These are phyloP conservation scores for Tanacetum coccineum DNA, from an alignment of 129 eudicot genomes.

Conservation along the genomic window DNA sequence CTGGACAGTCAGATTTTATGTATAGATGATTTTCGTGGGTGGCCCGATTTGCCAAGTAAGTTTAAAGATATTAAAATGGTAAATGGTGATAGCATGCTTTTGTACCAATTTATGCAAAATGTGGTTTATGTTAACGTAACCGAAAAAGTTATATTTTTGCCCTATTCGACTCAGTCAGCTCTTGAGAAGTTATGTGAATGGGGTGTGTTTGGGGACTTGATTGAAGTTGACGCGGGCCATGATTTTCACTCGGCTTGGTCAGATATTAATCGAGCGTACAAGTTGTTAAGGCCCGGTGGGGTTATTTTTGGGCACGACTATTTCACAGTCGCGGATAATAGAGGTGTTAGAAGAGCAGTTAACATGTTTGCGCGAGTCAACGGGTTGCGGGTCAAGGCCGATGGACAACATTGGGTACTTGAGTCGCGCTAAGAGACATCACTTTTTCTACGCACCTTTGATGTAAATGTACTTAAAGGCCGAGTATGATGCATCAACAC, in stretches of 20 bases:
- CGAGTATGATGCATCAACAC: slow-evolving; percentile 6
- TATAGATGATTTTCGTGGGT: slow-evolving; percentile 79
- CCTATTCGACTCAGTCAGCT: slow-evolving; percentile 59
- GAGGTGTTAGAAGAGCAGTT: slow-evolving; percentile 67
- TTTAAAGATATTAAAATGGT: slow-evolving; percentile 35
- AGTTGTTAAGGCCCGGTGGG: slow-evolving; percentile 67
- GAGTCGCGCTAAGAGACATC: slow-evolving; percentile 19
- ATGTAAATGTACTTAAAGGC: slow-evolving; percentile 22
- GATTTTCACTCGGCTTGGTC: slow-evolving; percentile 95
- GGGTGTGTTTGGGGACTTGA: slow-evolving; percentile 70
- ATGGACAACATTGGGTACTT: slow-evolving; percentile 78
- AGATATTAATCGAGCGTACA: slow-evolving; percentile 65
- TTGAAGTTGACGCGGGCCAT: slow-evolving; percentile 75
- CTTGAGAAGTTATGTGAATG: slow-evolving; percentile 62
- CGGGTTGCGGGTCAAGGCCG: slow-evolving; percentile 45
- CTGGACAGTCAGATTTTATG: slow-evolving; percentile 61
- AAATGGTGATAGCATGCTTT: slow-evolving; percentile 58
- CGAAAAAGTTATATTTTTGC: slow-evolving; percentile 40
- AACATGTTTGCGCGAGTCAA: slow-evolving; percentile 63
- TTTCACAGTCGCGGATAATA: slow-evolving; percentile 46
- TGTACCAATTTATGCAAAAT: slow-evolving; percentile 81
- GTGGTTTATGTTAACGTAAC: slow-evolving; percentile 46
- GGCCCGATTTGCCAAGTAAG: slow-evolving; percentile 56
- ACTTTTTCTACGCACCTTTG: neutral
- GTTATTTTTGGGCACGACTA: slow-evolving; percentile 77